Base-by-base conservation (phyloP, 2,329 filamentous ascomycete species). In the Decorospora gaudefroyi region DNA sequence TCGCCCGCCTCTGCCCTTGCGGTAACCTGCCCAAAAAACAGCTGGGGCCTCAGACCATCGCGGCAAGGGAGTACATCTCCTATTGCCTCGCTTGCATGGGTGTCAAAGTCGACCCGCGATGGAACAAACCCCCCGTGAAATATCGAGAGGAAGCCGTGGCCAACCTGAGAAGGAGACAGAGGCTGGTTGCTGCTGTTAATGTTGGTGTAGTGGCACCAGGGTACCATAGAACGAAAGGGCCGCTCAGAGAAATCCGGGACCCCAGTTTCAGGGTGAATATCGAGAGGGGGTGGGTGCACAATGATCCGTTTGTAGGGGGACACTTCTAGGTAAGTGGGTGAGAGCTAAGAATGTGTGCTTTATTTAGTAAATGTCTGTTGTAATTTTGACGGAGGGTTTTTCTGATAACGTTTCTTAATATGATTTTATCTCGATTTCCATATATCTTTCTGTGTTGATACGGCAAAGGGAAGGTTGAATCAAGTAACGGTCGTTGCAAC, bases 11-110 rank as follows among this genome's bases (percentile, higher is more conserved):
- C 23, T 34, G 39, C 17, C 30, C 30, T 5, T 42, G 39, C 23
- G 39, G 39, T 4, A 25, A 28, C 17, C n/a, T n/a, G n/a, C n/a
- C n/a, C n/a, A n/a, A n/a, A n/a, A n/a, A n/a, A n/a, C n/a, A n/a
- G n/a, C n/a, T n/a, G n/a, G n/a, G n/a, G n/a, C n/a, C n/a, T n/a
- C n/a, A 34, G 28, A 6, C 39, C 30, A 12, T 28, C 5, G 2
- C 1, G n/a, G 16, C 6, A 11, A 34, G n/a, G 3, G 39, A 42
- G 10, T 42, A 42, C 4, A 42, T 42, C 3, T 34, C 30, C 3
- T 16, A 22, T 15, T 42, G 39, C n/a, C 8, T 34, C 5, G 23
- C 6, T 29, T 42, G 39, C 30, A 21, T 13, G 12, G 39, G 39
- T 3, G 39, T 42, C 2, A 15, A 18, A 21, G 34, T 42, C 12